Conservation (phyloP, 176 grass and related monocot genomes). For the Eleusine coracana region DNA sequence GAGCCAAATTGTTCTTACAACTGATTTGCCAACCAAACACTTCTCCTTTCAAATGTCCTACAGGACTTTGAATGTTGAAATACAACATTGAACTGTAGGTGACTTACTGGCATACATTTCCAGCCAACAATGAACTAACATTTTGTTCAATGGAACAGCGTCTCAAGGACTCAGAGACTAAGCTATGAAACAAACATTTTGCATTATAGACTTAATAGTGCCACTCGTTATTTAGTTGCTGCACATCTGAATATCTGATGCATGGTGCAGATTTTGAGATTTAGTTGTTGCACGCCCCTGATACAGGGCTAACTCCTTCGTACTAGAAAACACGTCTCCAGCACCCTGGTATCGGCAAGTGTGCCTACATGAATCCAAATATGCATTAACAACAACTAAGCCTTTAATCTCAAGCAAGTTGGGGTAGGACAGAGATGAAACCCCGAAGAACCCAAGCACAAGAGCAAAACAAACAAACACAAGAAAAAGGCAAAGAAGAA, state of each 20-base stretch:
- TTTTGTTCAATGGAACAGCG: not conserved
- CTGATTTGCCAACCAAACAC: not conserved
- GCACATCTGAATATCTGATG: not conserved
- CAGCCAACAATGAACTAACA: not conserved
- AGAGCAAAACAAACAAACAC: too few relatives aligned
- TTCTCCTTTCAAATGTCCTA: not conserved
- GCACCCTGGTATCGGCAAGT: conserved; percentile 17
- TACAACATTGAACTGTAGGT: conserved; percentile 13
- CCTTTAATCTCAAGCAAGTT: too few relatives aligned
- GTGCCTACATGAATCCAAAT: not conserved
- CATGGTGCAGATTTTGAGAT: not conserved
- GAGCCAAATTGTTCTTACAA: conserved; percentile 7
- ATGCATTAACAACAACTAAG: not conserved
- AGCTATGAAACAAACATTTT: not conserved
- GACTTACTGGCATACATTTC: not conserved
- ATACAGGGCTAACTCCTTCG: not conserved
- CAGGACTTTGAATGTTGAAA: conserved; percentile 1
- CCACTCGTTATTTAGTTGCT: conserved; percentile 14
- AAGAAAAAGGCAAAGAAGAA: too few relatives aligned
- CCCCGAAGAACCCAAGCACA: too few relatives aligned
- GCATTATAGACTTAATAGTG: not conserved
- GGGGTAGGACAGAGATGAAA: too few relatives aligned
- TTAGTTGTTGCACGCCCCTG: not conserved
- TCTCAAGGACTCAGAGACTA: not conserved
- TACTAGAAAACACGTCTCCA: not conserved